These are phyloP conservation scores for Aureobasidium leucospermi DNA, from an alignment of 2,329 filamentous ascomycete genomes.

Conservation along the genomic window DNA sequence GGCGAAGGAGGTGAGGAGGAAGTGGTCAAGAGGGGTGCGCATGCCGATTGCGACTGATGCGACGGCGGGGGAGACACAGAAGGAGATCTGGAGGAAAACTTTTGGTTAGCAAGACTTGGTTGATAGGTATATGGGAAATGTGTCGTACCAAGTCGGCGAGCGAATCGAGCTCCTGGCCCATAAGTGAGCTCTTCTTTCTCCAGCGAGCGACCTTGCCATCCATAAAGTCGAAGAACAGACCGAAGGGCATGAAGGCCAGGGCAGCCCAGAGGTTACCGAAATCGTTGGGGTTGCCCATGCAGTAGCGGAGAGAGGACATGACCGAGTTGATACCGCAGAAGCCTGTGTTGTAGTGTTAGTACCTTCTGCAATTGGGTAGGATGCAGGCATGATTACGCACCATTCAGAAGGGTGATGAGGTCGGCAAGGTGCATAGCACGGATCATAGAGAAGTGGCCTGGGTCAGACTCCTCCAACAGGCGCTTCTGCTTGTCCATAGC, in stretches of 20 bases:
- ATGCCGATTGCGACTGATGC: constrained; percentile 85
- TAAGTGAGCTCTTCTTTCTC: constrained; percentile 93
- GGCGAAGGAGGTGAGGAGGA: constrained; percentile 80
- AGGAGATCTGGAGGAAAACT: constrained; percentile 65
- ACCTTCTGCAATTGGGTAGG: background rate
- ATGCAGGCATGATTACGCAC: constrained; percentile 30
- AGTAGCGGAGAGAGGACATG: constrained; percentile 91
- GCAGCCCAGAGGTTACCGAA: constrained; percentile 71
- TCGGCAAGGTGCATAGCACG: constrained; percentile 68
- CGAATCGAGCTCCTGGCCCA: constrained; percentile 96
- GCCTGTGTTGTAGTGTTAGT: constrained; percentile 38
- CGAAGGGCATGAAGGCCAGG: constrained; percentile 81
- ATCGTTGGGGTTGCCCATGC: constrained; percentile 57
- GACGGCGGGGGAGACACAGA: constrained; percentile 82
- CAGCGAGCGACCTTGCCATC: constrained; percentile 94
- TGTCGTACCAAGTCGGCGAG: constrained; percentile 78
- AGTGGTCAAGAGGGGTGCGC: constrained; percentile 74
- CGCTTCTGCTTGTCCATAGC: constrained; percentile 69
- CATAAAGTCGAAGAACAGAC: constrained; percentile 95
- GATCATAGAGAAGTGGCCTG: constrained; percentile 61
- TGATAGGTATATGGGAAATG: too few species aligned
- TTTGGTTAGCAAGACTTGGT: background rate
- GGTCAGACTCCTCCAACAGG: constrained; percentile 57
- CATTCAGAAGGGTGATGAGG: constrained; percentile 75
- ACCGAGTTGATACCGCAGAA: constrained; percentile 92